Base-by-base conservation (phyloP, 176 grass and related monocot genomes). In the Carex myosuroides region DNA sequence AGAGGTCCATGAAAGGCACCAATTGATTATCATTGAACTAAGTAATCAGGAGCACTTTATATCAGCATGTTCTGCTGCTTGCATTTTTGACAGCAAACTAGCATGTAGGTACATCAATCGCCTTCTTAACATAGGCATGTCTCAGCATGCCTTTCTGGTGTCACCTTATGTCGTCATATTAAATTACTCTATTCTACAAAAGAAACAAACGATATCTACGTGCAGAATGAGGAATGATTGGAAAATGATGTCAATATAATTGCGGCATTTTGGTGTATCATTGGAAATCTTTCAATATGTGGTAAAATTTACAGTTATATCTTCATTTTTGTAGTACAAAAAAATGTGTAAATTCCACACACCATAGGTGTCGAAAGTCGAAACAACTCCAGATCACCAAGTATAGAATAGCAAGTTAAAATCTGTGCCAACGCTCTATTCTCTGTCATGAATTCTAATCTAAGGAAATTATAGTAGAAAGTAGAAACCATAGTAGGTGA, bases 21-120 rank as follows among this genome's bases (percentile, higher is more conserved):
- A 39, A 63, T 42, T 62, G 33, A 22, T 22, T 11, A 42, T 64
- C 8, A 81, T 59, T 63, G 16, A 59, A 63, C 12, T 61, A 18
- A 81, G 56, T n/a, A 81, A 62, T 59, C 32, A 80, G 39, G 77
- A 41, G 52, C n/a, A 18, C 77, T 39, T 80, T 60, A 60, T 80
- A 80, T 80, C 32, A 9, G 17, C 77, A 80, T 80, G 77, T 80
- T 80, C 77, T 80, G 3, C 1, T 81, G 79, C 37, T 63, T 81
- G 57, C 35, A 46, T 62, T 61, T 59, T 81, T 22, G 18, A 62
- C 33, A 63, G 10, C 79, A 63, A 81, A 60, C 16, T n/a, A 80
- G 58, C 78, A 80, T 37, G 54, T 80, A 42, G 17, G 53, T 80
- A 80, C 26, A 60, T 41, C 8, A 58, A 35, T 39, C 14, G 12